Percentiles rank a stretch among this genome's conserved stretches.
phyloP scores from a whole-genome alignment of 2,329 filamentous ascomycete species.

The Colletotrichum sojae region DNA sequence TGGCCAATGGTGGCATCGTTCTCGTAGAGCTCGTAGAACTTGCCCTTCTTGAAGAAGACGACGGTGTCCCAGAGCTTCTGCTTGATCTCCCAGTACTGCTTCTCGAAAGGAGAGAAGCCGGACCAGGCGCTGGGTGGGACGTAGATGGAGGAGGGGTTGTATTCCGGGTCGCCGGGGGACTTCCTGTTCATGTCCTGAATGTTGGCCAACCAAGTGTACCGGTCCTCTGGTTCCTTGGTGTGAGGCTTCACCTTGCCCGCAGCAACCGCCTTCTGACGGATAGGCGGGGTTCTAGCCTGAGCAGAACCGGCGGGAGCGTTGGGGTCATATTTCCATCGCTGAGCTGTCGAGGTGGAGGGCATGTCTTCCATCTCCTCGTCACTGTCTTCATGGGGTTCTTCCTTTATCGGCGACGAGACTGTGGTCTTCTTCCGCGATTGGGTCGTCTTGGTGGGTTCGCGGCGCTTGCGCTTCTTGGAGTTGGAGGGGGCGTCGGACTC shows the following conservation, averaged over 20 bases:
- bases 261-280: conserved; percentile 41
- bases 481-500: conserved; percentile 79
- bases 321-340: conserved; percentile 82
- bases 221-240: conserved; percentile 84
- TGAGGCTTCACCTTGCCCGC: conserved; percentile 78
- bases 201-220: conserved; percentile 92
- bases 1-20: conserved; percentile 97
- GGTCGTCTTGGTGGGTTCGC: conserved; percentile 60
- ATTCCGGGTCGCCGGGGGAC: conserved; percentile 84
- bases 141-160: conserved; percentile 91
- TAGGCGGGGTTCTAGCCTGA: conserved; percentile 39
- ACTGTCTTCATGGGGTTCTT: conserved; percentile 58
- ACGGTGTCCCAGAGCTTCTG: conserved; percentile 97
- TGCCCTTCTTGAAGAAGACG: conserved; percentile 99
- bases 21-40: conserved; percentile 98
- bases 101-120: conserved; percentile 94
- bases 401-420: conserved; percentile 62
- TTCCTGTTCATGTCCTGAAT: conserved; percentile 88
- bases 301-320: conserved; percentile 51
- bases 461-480: conserved; percentile 83
- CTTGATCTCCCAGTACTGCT: conserved; percentile 99
- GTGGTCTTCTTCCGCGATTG: conserved; percentile 75
- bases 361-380: conserved; percentile 70
- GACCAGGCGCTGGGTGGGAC: conserved; percentile 85
- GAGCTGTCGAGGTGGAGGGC: conserved; percentile 78